These are phyloP conservation scores for Rhodotorula sp. DNA, from an alignment of 1,284 basidiomycete genomes.

Conservation along the genomic window DNA sequence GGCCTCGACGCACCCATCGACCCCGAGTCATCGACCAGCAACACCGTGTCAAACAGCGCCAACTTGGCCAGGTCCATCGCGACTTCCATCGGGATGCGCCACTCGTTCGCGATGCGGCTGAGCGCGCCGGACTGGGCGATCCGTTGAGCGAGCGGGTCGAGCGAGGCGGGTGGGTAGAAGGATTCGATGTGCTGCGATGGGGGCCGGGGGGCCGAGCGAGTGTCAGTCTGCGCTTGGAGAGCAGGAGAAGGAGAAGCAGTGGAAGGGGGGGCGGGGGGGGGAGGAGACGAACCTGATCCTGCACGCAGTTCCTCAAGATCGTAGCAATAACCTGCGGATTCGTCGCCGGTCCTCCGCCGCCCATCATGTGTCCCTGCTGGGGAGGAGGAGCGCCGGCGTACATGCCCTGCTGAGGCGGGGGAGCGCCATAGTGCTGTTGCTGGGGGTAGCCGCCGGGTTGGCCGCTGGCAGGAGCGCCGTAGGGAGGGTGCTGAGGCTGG, in stretches of 20 bases:
- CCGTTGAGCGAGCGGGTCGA: slow-evolving; percentile 51
- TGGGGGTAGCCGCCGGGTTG: background rate
- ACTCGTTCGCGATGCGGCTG: slow-evolving; percentile 50
- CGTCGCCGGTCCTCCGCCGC: slow-evolving; percentile 16
- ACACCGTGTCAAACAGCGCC: slow-evolving; percentile 41
- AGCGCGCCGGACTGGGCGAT: slow-evolving; percentile 51
- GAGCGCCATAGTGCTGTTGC: slow-evolving; percentile 6
- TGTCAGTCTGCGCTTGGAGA: background rate
- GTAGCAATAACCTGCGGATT: slow-evolving; percentile 17
- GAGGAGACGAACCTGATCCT: slow-evolving; percentile 41
- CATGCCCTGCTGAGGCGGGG: background rate
- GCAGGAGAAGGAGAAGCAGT: no score
- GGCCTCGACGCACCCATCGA: slow-evolving; percentile 43
- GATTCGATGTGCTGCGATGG: slow-evolving; percentile 13
- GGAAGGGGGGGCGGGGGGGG: slow-evolving; percentile 23
- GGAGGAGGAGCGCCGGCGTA: slow-evolving; percentile 5
- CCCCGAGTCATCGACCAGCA: slow-evolving; percentile 33
- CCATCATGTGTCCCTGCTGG: slow-evolving; percentile 7
- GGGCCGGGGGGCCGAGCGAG: background rate
- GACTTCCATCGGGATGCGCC: slow-evolving; percentile 53
- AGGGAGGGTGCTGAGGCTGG: background rate
- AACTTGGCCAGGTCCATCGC: slow-evolving; percentile 52
- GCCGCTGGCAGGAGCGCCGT: no score
- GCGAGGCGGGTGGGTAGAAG: slow-evolving; percentile 42
- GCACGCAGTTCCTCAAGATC: slow-evolving; percentile 10